Percentiles rank a stretch among this genome's conserved stretches.
These are phyloP conservation scores for Stagonosporopsis rhizophila DNA, from an alignment of 2,329 filamentous ascomycete species.

Conservation along the genomic window DNA sequence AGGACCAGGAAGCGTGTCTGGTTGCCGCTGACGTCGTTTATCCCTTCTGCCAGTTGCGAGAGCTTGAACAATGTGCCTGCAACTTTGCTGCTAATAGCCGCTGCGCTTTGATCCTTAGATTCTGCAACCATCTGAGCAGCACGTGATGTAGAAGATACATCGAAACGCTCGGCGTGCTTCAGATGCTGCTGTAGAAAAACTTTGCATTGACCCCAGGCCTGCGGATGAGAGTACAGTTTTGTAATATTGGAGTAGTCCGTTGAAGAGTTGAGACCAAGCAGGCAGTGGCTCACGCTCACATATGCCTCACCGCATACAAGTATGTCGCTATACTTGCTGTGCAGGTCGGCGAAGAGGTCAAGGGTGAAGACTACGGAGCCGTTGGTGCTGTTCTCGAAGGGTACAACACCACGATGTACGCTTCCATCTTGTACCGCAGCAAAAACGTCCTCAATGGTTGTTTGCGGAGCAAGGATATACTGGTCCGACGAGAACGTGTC, in stretches of 20 bases:
- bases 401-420: conserved; percentile 79
- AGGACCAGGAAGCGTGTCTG: conserved; percentile 81
- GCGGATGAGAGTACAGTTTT: conserved; percentile 89
- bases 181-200: conserved; percentile 74
- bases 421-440: conserved; percentile 72
- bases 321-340: conserved; percentile 69
- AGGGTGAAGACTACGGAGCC: conserved; percentile 90
- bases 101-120: conserved; percentile 67
- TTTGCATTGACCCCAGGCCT: conserved; percentile 92
- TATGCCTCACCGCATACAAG: conserved; percentile 84
- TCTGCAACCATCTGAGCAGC: conserved; percentile 78
- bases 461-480: conserved; percentile 51
- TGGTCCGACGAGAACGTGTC: conserved; percentile 54
- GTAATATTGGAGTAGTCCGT: conserved; percentile 66
- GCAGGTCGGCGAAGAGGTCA: conserved; percentile 82
- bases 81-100: conserved; percentile 78
- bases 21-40: conserved; percentile 78
- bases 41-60: conserved; percentile 70
- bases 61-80: conserved; percentile 74
- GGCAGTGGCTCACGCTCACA: conserved; percentile 85
- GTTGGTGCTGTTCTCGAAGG: conserved; percentile 96
- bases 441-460: conserved; percentile 74
- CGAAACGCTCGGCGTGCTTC: conserved; percentile 77
- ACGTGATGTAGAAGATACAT: conserved; percentile 83
- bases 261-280: conserved; percentile 62